Base-by-base conservation (phyloP, 768 basidiomycete genomes). In the Leccinum fibrillosum region DNA sequence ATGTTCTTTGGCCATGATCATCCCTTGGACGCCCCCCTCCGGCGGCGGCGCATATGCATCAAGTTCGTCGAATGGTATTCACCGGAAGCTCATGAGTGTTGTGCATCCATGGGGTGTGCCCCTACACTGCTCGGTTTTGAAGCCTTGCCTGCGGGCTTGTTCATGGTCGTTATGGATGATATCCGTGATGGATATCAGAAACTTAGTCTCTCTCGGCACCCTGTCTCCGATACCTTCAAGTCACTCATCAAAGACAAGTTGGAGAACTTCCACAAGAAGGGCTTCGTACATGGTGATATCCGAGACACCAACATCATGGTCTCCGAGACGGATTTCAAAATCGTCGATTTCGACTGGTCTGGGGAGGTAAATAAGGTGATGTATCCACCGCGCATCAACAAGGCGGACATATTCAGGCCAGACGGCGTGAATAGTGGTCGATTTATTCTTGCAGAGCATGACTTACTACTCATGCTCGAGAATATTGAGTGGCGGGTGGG, bases 111-210 rank as follows among this genome's bases (percentile, higher is more conserved):
- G 35, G 70, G 65, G 3, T 60, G 44, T 61, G 74, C 74, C 12
- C 74, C 72, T 3, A 55, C 19, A 32, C 57, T 76, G 17, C 47
- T 55, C 34, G 70, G 63, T 17, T 66, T 69, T 51, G 64, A 73
- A 32, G 15, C 17, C 12, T 44, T 75, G 10, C 55, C 66, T 37
- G 75, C 71, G 23, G 69, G 71, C 26, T 71, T 68, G 69, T 68
- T 23, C 54, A 69, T 74, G 70, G 72, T 74, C 0, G 64, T 74
- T 23, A 75, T 76, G 73, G 72, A 74, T n/a, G 48, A 26, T 28
- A 21, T 47, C 23, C 13, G 45, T 23, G 10, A 47, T 7, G 11
- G 30, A 30, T 30, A 30, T 30, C 2, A 30, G 30, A 30, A 1
- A 30, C 30, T 30, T 30, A 30, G 30, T 0, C 30, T 30, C 10